A percentile compares a stretch with the other conserved stretches of the same genome.
These are phyloP conservation scores for Chlamydomonas schloesseri DNA, from an alignment of 139 green algal species.

Conservation along the genomic window DNA sequence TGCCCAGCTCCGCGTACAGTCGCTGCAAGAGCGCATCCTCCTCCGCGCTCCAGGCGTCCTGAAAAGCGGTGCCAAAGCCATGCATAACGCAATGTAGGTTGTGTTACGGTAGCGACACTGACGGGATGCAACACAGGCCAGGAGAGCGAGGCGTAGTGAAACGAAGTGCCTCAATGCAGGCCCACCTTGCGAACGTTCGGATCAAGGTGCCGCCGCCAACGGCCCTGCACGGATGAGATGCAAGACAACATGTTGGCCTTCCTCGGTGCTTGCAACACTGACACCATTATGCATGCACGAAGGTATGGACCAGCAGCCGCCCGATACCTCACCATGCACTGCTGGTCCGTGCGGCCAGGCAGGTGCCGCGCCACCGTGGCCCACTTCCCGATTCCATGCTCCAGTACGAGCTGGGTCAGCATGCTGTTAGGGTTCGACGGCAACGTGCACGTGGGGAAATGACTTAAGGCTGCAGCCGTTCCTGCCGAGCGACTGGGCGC, in stretches of 20 bases:
- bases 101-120: too few relatives aligned
- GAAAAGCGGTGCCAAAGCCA: background rate
- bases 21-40: slow-evolving; percentile 75
- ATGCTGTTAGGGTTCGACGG: background rate
- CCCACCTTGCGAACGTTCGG: slow-evolving; percentile 73
- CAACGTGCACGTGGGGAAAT: too few relatives aligned
- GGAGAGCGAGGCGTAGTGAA: slow-evolving; percentile 67
- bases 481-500: too few relatives aligned
- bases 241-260: too few relatives aligned
- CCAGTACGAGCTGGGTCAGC: slow-evolving; percentile 69
- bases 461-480: too few relatives aligned
- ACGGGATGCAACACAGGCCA: too few relatives aligned
- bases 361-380: slow-evolving; percentile 80
- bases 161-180: background rate
- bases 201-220: slow-evolving; percentile 88
- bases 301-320: too few relatives aligned
- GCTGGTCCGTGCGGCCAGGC: slow-evolving; percentile 87
- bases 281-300: too few relatives aligned
- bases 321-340: slow-evolving; percentile 81
- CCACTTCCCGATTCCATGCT: slow-evolving; percentile 74
- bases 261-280: too few relatives aligned
- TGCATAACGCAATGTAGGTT: too few relatives aligned
- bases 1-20: slow-evolving; percentile 67
- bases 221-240: slow-evolving; percentile 45
- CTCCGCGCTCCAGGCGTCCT: slow-evolving; percentile 66